Base-by-base conservation (phyloP, 495 filamentous ascomycete species). In the Hypoxylon cercidicola region DNA sequence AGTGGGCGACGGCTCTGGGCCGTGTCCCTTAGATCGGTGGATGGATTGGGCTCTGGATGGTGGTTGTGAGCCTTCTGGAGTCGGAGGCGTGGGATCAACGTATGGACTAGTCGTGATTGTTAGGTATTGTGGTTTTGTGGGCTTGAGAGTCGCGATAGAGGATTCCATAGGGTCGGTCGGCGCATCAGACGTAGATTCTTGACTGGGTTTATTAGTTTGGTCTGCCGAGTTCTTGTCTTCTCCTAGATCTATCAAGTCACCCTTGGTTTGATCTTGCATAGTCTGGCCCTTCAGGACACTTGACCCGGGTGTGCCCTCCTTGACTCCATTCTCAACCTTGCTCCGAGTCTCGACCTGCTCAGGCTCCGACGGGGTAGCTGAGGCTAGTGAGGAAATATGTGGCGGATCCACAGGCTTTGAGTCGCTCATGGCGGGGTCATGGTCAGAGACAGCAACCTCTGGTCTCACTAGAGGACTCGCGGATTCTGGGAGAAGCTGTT, bases 1-100 rank as follows among this genome's bases (percentile, higher is more conserved):
- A 2, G 83, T 81, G 3, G 88, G 88, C 1, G 89, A 86, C 57
- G 77, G 78, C 18, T 82, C 80, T 25, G 72, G 53, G 30, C 72
- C 75, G 10, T 68, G 60, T 50, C 62, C 60, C 45, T 63, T 69
- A 37, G 68, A 53, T 55, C 69, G 68, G 37, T 72, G 69, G 40
- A 74, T 78, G 13, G 82, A 84, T 9, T 83, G 73, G 11, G 81
- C 79, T 51, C 82, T 79, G 11, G 87, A 84, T 9, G 70, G 78
- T 1, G 79, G 80, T 21, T 77, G 78, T 11, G 81, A 82, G 11
- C 67, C 62, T 35, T 71, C 70, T 5, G 89, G 87, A 10, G 88
- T 88, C 5, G 83, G 84, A 3, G 88, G 81, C 3, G 85, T 87
- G 21, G 87, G 83, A 61, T 89, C 89, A 41, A 89, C 75, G 68